phyloP scores from a whole-genome alignment of 176 grass and related monocot species.

The Oryza longistaminata region DNA sequence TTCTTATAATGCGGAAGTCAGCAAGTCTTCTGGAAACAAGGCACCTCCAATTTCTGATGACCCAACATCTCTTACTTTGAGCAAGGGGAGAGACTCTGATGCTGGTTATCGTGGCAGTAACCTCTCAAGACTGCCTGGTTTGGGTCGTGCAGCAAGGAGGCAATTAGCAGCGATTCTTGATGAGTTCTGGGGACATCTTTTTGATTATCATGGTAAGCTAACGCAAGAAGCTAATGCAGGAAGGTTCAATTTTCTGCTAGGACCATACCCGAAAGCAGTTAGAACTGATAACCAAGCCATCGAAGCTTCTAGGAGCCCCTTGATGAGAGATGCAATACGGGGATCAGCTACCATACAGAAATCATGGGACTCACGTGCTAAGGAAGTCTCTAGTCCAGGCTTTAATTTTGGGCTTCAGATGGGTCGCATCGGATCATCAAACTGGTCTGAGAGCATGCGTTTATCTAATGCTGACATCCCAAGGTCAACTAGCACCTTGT shows the following conservation, averaged over 20 bases:
- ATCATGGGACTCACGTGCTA: slow-evolving; percentile 21
- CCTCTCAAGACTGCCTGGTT: slow-evolving; percentile 51
- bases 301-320: slow-evolving; percentile 43
- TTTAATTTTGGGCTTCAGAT: slow-evolving; percentile 40
- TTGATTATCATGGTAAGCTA: slow-evolving; percentile 72
- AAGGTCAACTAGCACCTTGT: slow-evolving; percentile 27
- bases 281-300: slow-evolving; percentile 41
- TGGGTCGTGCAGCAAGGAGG: slow-evolving; percentile 68
- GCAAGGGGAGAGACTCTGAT: slow-evolving; percentile 39
- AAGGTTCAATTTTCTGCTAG: slow-evolving; percentile 47
- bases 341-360: background rate
- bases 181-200: slow-evolving; percentile 75
- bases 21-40: slow-evolving; percentile 25
- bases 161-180: slow-evolving; percentile 65
- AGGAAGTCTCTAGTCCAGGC: slow-evolving; percentile 27
- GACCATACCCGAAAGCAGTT: slow-evolving; percentile 43
- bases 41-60: slow-evolving; percentile 28
- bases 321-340: slow-evolving; percentile 23
- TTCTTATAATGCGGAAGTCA: slow-evolving; percentile 20
- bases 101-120: slow-evolving; percentile 33
- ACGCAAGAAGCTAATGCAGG: slow-evolving; percentile 42
- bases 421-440: slow-evolving; percentile 41
- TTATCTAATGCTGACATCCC: background rate
- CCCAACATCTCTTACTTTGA: slow-evolving; percentile 31
- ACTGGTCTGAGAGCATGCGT: slow-evolving; percentile 50